phyloP scores from a whole-genome alignment of 2,329 filamentous ascomycete genomes.

The Polychaeton citri region DNA sequence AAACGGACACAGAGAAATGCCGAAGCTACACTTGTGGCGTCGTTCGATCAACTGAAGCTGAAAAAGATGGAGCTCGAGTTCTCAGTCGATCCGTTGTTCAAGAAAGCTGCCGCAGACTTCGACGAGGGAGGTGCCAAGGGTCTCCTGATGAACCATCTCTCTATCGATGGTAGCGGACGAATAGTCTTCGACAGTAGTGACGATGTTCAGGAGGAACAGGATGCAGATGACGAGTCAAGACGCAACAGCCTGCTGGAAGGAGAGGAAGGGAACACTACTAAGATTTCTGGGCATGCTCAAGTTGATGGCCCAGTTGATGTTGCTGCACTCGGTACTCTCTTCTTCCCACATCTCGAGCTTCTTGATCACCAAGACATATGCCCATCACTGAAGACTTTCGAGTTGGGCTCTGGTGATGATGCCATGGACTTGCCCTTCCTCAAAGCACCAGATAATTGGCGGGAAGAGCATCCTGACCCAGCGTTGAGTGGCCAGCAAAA shows the following conservation, averaged over 20 bases:
- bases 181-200: conserved; percentile 99
- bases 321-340: conserved; percentile 56
- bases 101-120: conserved; percentile 95
- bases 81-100: conserved; percentile 94
- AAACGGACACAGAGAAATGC: conserved; percentile 69
- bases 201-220: conserved; percentile 47
- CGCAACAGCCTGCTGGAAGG: conserved; percentile 26
- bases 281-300: conserved; percentile 11
- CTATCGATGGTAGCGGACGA: conserved; percentile 78
- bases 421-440: conserved; percentile 85
- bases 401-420: conserved; percentile 73
- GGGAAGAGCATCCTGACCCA: conserved; percentile 42
- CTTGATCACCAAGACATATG: conserved; percentile 86
- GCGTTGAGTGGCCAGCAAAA: conserved; percentile 37
- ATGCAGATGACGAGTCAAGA: conserved; percentile 20
- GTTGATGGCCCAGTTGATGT: conserved; percentile 69
- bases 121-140: conserved; percentile 97
- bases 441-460: conserved; percentile 73
- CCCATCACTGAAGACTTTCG: conserved; percentile 85
- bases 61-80: conserved; percentile 98
- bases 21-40: conserved; percentile 83
- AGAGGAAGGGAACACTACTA: conserved; percentile 17
- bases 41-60: conserved; percentile 75
- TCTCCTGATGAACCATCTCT: conserved; percentile 85
- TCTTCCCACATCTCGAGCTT: conserved; percentile 67